Percentiles rank a stretch among this genome's conserved stretches.
Evolutionary conservation across 768 basidiomycete genomes (phyloP).

Genomic region (Kwoniella botswanensis): DNA sequence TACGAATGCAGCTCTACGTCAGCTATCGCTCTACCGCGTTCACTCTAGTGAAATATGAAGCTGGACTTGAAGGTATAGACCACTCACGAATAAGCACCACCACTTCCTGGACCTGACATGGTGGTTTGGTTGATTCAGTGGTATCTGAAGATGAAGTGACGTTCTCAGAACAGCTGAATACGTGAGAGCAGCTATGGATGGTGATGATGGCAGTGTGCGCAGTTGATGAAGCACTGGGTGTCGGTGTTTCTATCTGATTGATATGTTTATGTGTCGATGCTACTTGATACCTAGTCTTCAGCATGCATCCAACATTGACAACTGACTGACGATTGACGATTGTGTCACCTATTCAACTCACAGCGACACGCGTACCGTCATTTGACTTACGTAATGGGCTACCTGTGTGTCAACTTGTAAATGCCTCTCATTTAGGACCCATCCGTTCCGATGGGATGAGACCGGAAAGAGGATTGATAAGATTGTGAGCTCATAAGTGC

Average conservation of each 20-base stretch:
- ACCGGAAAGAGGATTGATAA: not conserved
- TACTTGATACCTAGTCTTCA: not conserved
- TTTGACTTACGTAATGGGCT: not conserved
- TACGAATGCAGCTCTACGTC: constrained; percentile 54
- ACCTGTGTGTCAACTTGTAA: not conserved
- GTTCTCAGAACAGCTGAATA: too few relatives aligned
- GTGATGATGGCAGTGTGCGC: too few relatives aligned
- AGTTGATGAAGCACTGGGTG: not conserved
- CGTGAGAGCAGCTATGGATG: too few relatives aligned
- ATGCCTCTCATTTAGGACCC: not conserved
- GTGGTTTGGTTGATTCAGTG: constrained; percentile 4
- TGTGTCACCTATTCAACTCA: not conserved
- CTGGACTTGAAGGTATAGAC: not conserved
- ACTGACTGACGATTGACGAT: constrained; percentile 6
- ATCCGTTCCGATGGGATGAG: not conserved
- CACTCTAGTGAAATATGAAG: too few relatives aligned
- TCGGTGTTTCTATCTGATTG: not conserved
- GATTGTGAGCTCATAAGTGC: not conserved
- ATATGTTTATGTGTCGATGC: not conserved
- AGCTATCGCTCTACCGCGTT: too few relatives aligned
- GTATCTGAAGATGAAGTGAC: not conserved
- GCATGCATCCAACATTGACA: not conserved
- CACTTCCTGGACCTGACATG: constrained; percentile 29
- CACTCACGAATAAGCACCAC: constrained; percentile 41
- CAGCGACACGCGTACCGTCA: constrained; percentile 6